Evolutionary conservation across 768 basidiomycete species (phyloP).

Genomic region (Lactarius sp.): DNA sequence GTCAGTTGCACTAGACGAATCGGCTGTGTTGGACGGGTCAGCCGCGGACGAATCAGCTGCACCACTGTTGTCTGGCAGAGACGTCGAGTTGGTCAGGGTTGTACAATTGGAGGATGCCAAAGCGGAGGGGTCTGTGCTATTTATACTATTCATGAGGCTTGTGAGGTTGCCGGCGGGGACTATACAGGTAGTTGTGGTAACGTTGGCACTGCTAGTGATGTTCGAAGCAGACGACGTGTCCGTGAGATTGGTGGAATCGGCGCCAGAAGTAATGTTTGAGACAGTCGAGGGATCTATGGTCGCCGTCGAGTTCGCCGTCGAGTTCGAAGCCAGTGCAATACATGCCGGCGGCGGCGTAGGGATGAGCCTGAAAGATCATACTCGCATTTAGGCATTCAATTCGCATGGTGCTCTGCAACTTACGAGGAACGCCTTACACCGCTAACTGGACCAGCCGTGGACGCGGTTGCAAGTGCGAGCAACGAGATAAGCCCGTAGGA

Average conservation of each 20-base stretch:
- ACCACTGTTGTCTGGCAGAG: not conserved
- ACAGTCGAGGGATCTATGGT: not conserved
- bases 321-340: not conserved
- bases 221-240: conserved; percentile 1
- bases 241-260: not conserved
- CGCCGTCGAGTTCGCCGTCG: not conserved
- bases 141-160: not conserved
- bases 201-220: not conserved
- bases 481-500: conserved; percentile 10
- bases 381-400: not conserved
- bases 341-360: conserved; percentile 19
- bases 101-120: conserved; percentile 10
- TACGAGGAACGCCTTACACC: conserved; percentile 13
- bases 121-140: conserved; percentile 1
- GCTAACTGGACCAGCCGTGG: conserved; percentile 17
- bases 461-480: conserved; percentile 6
- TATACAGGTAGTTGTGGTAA: conserved; percentile 9
- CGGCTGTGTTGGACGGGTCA: not conserved
- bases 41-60: not conserved
- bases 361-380: conserved; percentile 8
- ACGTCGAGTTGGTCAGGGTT: conserved; percentile 3
- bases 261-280: not conserved
- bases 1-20: not conserved
- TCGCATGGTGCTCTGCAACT: not conserved
- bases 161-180: not conserved